These are phyloP conservation scores for Ulmus americana DNA, from an alignment of 331 rosid species.

Conservation along the genomic window DNA sequence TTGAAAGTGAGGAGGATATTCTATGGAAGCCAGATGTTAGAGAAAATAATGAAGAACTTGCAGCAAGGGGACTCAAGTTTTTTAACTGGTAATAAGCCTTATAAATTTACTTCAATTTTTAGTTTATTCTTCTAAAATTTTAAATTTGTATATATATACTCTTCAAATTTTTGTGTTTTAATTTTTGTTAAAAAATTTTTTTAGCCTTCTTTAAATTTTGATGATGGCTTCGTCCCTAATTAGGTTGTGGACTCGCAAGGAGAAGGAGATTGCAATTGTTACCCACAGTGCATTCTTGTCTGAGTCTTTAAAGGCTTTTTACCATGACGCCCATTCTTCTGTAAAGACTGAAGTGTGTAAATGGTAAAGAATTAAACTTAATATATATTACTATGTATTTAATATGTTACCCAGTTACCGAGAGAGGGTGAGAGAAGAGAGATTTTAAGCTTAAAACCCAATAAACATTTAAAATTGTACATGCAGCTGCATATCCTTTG, in stretches of 20 bases:
- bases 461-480: too few species aligned
- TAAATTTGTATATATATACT: too few species aligned
- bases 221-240: background rate
- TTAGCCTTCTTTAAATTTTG: background rate
- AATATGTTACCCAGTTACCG: too few species aligned
- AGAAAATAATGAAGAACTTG: conserved; percentile 63
- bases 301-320: conserved; percentile 55
- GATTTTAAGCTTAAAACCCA: too few species aligned
- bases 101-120: background rate
- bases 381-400: too few species aligned
- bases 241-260: conserved; percentile 88
- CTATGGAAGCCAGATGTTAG: conserved; percentile 61
- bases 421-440: too few species aligned
- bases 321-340: conserved; percentile 65
- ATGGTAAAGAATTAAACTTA: conserved; percentile 37
- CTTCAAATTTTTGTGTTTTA: too few species aligned
- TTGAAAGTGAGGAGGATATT: conserved; percentile 59
- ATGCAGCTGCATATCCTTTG: too few species aligned
- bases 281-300: conserved; percentile 62
- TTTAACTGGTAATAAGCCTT: conserved; percentile 58
- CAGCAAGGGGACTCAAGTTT: conserved; percentile 63
- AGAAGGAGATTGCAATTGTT: conserved; percentile 74
- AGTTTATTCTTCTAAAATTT: too few species aligned
- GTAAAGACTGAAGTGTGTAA: conserved; percentile 58
- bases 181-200: too few species aligned